Evolutionary conservation across 495 filamentous ascomycete species (phyloP), one percentile per base, ranked within the genome.

Genomic region (Aspergillus incahuasiensis): DNA sequence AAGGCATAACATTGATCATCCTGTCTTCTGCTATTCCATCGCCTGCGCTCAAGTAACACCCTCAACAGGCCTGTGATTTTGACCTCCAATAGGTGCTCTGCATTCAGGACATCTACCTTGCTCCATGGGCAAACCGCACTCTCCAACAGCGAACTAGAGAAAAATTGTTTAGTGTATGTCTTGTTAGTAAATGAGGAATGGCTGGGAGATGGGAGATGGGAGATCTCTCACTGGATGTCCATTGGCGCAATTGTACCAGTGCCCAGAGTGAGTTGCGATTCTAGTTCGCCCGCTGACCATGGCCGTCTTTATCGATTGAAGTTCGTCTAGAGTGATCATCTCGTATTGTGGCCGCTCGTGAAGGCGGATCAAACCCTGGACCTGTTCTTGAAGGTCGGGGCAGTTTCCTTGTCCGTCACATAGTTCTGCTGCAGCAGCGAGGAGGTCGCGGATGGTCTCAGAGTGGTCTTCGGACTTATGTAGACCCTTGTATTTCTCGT

Each of bases 141-240:
- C 44, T 47, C 44, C 44, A 30, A 47, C n/a, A 47, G 44, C 44
- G 22, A 47, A 47, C 44, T 47, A 47, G 5, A 30, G 42, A 45
- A 47, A 47, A 30, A 6, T 47, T 47, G 13, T 47, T 47, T 47
- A 47, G 44, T 24, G 15, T 47, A 47, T 45, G 44, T 47, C 44
- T 47, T 30, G 44, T 47, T 30, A 30, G 44, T 47, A 47, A 47
- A 16, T 28, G 21, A 16, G 44, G 12, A 47, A 28, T 30, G 44
- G 21, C 12, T n/a, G n/a, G n/a, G n/a, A n/a, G n/a, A n/a, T 16
- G 44, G 22, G 44, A 16, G 12, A 47, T 47, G 44, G 44, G 44
- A 47, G 7, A 47, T 47, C 12, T 47, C 44, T 47, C 44, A 62
- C 60, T 15, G 85, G 83, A 64, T 88, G 82, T 4, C 79, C 78